Percentiles rank a stretch among this genome's conserved stretches.
These are phyloP conservation scores for Akanthomyces dipterigenus DNA, from an alignment of 2,329 filamentous ascomycete genomes.

Conservation along the genomic window DNA sequence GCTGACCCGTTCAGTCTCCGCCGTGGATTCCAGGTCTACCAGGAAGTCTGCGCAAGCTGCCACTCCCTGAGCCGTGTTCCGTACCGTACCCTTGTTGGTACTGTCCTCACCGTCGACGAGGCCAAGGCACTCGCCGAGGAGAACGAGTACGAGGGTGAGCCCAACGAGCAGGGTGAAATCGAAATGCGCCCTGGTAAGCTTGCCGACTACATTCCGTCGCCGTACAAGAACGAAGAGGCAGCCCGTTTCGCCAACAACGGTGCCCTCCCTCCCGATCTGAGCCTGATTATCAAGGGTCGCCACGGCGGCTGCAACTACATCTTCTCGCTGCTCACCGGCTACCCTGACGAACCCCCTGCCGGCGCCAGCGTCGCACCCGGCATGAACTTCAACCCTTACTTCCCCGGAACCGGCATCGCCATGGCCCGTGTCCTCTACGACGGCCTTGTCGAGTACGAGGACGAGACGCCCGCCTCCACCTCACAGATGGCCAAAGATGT, in stretches of 20 bases:
- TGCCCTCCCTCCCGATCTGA: constrained; percentile 94
- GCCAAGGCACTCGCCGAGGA: constrained; percentile 67
- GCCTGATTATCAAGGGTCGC: constrained; percentile 92
- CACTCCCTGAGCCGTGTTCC: constrained; percentile 93
- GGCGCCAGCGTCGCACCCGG: constrained; percentile 79
- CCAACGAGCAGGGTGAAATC: constrained; percentile 95
- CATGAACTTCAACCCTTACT: constrained; percentile 99
- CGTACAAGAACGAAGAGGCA: constrained; percentile 99
- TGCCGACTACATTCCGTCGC: constrained; percentile 88
- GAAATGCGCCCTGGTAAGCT: constrained; percentile 98
- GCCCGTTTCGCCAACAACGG: constrained; percentile 97
- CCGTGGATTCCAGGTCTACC: constrained; percentile 99
- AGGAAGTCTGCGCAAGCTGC: constrained; percentile 95
- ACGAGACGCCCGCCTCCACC: constrained; percentile 85
- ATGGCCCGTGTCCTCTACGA: constrained; percentile 99
- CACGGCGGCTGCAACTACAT: constrained; percentile 99
- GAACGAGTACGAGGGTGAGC: constrained; percentile 97
- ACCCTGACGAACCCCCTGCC: constrained; percentile 91
- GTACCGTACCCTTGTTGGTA: constrained; percentile 86
- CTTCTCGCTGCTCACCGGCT: constrained; percentile 93
- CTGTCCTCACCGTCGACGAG: constrained; percentile 90
- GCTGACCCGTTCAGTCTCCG: constrained; percentile 59
- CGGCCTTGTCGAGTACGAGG: constrained; percentile 95
- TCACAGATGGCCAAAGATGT: constrained; percentile 99
- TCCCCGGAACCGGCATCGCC: constrained; percentile 96